Evolutionary conservation across 805 yeast species (phyloP).

Genomic region (Clavispora fructus): DNA sequence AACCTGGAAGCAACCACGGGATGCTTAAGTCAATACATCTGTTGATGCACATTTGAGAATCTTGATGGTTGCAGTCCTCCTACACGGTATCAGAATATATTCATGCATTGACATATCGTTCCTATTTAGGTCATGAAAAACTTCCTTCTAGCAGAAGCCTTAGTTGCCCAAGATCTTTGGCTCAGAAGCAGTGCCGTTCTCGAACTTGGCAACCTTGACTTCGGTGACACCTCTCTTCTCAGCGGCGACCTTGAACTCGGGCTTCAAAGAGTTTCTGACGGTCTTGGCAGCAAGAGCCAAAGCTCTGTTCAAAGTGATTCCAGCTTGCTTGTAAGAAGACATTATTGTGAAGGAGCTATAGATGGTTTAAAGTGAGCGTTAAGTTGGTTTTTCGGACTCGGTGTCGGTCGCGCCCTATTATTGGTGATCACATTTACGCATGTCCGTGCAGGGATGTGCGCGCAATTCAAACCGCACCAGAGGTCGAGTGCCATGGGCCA

Average conservation of each 20-base stretch:
- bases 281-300: constrained; percentile 86
- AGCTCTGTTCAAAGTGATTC: constrained; percentile 71
- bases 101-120: background rate
- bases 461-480: background rate
- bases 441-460: constrained; percentile 1
- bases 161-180: constrained; percentile 33
- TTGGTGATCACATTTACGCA: constrained; percentile 16
- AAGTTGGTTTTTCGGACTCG: constrained; percentile 2
- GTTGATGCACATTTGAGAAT: background rate
- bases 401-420: constrained; percentile 10
- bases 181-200: constrained; percentile 55
- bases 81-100: background rate
- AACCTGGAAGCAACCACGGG: too few species aligned
- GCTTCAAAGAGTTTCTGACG: constrained; percentile 81
- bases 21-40: background rate
- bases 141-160: background rate
- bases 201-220: constrained; percentile 64
- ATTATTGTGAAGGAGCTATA: constrained; percentile 13
- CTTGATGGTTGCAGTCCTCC: background rate
- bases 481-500: background rate
- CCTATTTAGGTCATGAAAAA: background rate
- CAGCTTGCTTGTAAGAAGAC: constrained; percentile 48
- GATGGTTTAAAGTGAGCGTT: constrained; percentile 1
- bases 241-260: constrained; percentile 71
- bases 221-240: constrained; percentile 72